Evolutionary conservation across 306 rosid species (phyloP).

Genomic region (Oemleria cerasiformis): DNA sequence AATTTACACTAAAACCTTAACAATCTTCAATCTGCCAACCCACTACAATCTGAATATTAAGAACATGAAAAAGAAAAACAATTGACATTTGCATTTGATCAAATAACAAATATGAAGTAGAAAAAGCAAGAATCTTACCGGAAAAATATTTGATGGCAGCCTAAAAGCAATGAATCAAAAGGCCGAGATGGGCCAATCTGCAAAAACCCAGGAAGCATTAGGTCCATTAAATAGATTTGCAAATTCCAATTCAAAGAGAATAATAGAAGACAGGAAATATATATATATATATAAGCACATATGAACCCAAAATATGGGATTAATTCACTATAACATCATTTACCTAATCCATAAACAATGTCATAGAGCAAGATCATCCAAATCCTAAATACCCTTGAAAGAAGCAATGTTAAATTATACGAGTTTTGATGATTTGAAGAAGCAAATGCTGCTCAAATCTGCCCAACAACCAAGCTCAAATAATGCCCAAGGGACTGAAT

Average conservation of each 20-base stretch:
- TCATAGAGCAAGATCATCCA: background rate
- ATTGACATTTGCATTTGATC: background rate
- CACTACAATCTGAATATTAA: background rate
- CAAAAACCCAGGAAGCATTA: slow-evolving; percentile 1
- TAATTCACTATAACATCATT: background rate
- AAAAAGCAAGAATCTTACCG: slow-evolving; percentile 22
- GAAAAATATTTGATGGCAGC: slow-evolving; percentile 9
- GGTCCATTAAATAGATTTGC: background rate
- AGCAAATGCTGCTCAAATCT: too few relatives aligned
- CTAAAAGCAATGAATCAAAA: background rate
- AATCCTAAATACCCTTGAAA: background rate
- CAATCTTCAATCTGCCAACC: background rate
- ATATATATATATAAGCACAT: background rate
- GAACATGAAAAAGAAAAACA: background rate
- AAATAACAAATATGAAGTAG: background rate
- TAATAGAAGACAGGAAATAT: background rate
- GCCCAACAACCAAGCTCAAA: too few relatives aligned
- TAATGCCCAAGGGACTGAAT: too few relatives aligned
- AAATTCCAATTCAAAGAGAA: background rate
- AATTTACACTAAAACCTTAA: background rate
- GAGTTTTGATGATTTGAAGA: background rate
- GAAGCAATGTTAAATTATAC: background rate
- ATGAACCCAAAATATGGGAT: background rate
- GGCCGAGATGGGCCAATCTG: slow-evolving; percentile 16
- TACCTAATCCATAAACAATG: background rate